Evolutionary conservation across 169 alveolate genomes (phyloP).

Genomic region (Eimeria sp.): DNA sequence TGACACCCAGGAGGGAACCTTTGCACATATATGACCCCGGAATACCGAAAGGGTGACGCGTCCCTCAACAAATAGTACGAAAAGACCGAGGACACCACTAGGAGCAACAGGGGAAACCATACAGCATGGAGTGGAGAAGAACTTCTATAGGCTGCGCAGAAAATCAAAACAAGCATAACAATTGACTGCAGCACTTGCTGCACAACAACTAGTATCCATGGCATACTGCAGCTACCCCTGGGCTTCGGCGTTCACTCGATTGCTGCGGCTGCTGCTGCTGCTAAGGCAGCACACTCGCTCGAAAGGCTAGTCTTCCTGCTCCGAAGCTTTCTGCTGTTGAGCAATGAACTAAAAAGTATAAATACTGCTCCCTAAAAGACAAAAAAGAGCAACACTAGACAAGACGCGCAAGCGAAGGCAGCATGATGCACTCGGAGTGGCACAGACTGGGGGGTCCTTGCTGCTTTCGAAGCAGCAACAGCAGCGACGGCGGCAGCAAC

Average conservation of each 20-base stretch:
- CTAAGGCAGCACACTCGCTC: slow-evolving; percentile 43
- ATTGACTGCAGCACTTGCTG: slow-evolving; percentile 39
- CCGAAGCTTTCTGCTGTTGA: not conserved
- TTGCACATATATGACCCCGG: not conserved
- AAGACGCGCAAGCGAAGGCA: not conserved
- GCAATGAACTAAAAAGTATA: not conserved
- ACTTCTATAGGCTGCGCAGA: slow-evolving; percentile 16
- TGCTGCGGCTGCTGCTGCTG: slow-evolving; percentile 51
- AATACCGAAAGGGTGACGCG: not conserved
- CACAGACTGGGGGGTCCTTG: slow-evolving; percentile 32
- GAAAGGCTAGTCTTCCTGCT: slow-evolving; percentile 1
- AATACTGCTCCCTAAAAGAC: not conserved
- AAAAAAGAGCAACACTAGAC: not conserved
- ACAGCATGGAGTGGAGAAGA: slow-evolving; percentile 1
- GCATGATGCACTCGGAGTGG: slow-evolving; percentile 3
- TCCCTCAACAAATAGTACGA: slow-evolving; percentile 11
- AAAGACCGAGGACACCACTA: not conserved
- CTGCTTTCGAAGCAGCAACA: slow-evolving; percentile 49
- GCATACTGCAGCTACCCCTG: slow-evolving; percentile 47
- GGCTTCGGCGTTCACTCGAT: slow-evolving; percentile 49
- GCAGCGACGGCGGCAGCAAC: slow-evolving; percentile 58
- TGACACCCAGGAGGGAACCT: not conserved
- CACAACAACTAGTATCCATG: slow-evolving; percentile 14
- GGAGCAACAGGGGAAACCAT: not conserved
- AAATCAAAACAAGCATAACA: slow-evolving; percentile 23